A percentile compares a stretch with the other conserved stretches of the same genome.
phyloP scores from a whole-genome alignment of 768 basidiomycete species.

The Chlorophyllum brunneum region DNA sequence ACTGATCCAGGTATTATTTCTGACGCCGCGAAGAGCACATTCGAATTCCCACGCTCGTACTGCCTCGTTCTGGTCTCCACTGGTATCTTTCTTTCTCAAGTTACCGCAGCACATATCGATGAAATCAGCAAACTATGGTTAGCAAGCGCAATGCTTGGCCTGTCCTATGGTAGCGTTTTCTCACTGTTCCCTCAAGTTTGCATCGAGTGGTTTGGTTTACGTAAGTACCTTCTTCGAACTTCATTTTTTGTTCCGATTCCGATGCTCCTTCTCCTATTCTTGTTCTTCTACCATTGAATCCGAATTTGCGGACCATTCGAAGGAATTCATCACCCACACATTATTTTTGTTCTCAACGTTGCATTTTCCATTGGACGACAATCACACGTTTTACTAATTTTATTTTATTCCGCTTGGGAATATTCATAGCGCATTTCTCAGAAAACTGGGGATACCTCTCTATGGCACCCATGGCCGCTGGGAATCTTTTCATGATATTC shows the following conservation, averaged over 20 bases:
- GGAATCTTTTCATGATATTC: conserved; percentile 79
- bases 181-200: conserved; percentile 72
- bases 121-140: conserved; percentile 66
- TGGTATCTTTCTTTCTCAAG: conserved; percentile 71
- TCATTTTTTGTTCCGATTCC: not conserved
- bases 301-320: too few species aligned
- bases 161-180: conserved; percentile 71
- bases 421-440: conserved; percentile 43
- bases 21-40: conserved; percentile 56
- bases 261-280: not conserved
- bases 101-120: conserved; percentile 51
- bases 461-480: conserved; percentile 70
- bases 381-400: not conserved
- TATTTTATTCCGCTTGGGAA: conserved; percentile 16
- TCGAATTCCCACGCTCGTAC: conserved; percentile 61
- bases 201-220: conserved; percentile 87
- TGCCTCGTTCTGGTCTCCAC: conserved; percentile 63
- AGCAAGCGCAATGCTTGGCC: conserved; percentile 46
- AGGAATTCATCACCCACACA: too few species aligned
- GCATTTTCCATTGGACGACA: not conserved
- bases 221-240: conserved; percentile 38
- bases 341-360: not conserved
- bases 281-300: too few species aligned
- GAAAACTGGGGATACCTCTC: conserved; percentile 86
- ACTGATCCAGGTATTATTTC: conserved; percentile 54